Conservation (phyloP, 2,329 filamentous ascomycete species). For the Colletotrichum sp. region DNA sequence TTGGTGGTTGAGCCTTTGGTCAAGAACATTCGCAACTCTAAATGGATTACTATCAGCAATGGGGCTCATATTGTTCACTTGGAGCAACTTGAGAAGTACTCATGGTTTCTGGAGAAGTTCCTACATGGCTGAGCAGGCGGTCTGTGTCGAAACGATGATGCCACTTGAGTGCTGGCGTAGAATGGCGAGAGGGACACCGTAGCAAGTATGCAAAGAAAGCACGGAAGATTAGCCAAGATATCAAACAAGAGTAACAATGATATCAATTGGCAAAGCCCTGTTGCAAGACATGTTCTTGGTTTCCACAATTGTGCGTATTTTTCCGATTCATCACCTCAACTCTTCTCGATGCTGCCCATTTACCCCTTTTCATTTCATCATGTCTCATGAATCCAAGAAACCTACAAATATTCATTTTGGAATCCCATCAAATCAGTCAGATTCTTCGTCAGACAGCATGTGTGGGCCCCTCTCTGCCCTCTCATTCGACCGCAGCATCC, state of each 20-base stretch:
- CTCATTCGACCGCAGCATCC: not conserved
- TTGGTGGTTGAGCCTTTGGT: constrained; percentile 39
- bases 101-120: constrained; percentile 26
- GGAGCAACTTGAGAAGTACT: constrained; percentile 33
- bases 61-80: constrained; percentile 39
- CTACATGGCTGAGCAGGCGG: not conserved
- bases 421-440: not conserved
- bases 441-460: not conserved
- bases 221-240: not conserved
- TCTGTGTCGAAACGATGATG: not conserved
- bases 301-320: not conserved
- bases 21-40: constrained; percentile 36
- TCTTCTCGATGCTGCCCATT: not conserved
- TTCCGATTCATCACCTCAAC: not conserved
- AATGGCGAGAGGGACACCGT: not conserved
- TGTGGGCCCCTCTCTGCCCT: not conserved
- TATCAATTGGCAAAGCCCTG: not conserved
- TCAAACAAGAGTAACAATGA: not conserved
- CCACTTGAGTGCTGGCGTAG: not conserved
- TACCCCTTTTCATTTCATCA: not conserved
- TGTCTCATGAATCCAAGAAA: not conserved
- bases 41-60: constrained; percentile 39
- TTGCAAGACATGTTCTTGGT: not conserved
- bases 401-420: not conserved
- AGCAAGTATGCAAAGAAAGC: not conserved